Evolutionary conservation across 163 green algal genomes (phyloP), one percentile per base, ranked within the genome.

Genomic region (Coccomyxa subellipsoidea): DNA sequence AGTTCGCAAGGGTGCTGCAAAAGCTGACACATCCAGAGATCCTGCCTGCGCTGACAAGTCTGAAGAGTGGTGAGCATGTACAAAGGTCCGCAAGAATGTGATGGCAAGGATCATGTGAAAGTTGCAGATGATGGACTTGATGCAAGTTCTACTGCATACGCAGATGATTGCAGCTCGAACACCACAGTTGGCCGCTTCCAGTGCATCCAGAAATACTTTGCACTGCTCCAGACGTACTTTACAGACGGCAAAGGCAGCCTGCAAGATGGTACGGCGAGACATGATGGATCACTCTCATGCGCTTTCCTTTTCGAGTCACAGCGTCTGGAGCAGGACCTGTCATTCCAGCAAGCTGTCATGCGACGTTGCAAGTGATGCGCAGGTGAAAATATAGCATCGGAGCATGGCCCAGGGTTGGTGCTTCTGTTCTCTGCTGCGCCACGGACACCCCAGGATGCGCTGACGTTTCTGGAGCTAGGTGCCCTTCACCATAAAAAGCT

Each of bases 171-270:
- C 3, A 27, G 21, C 5, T 59, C 47, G 1, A 8, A 18, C 47
- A 59, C 47, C 47, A 59, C 47, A 35, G 66, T 73, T 32, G 66
- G 66, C 29, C 66, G 66, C 18, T 34, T 73, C 10, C 66, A 36
- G 29, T 34, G n/a, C 66, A 27, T 73, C 66, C 66, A 73, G 32
- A 73, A 73, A 12, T 73, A 73, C 66, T 73, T 73, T n/a, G 27
- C 66, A 12, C 66, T 73, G 66, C 66, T 73, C 2, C 2, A 73
- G 66, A 73, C 66, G 8, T 73, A 73, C 66, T 73, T 73, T 23
- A 73, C 66, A 1, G 47, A 59, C 23, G 47, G 47, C 1, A 59
- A 59, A 7, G 47, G 47, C 47, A 59, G 47, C 47, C 23, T 59
- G 47, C 47, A 59, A 27, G 47, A 59, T 18, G 47, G 47, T 59